Evolutionary conservation across 169 alveolate genomes (phyloP).

Genomic region (Amoebophrya sp.): DNA sequence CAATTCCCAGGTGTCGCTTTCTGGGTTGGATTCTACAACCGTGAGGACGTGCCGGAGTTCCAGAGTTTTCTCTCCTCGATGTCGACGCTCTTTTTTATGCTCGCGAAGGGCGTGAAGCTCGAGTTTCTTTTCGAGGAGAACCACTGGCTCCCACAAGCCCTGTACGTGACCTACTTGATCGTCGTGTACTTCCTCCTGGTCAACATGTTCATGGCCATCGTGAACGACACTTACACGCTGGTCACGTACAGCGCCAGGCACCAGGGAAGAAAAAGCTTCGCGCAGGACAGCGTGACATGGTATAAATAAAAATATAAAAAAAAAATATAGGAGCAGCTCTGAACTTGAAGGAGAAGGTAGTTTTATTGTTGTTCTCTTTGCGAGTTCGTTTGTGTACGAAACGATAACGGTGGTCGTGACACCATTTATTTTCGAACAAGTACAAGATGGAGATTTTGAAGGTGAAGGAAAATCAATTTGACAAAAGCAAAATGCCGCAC

Average conservation of each 20-base stretch:
- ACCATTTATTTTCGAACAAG: too few relatives aligned
- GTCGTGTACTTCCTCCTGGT: not conserved
- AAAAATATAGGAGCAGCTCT: too few relatives aligned
- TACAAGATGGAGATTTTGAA: too few relatives aligned
- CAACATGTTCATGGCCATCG: not conserved
- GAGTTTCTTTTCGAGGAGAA: not conserved
- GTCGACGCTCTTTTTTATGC: not conserved
- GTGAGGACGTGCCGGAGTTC: not conserved
- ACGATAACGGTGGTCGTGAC: too few relatives aligned
- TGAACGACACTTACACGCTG: not conserved
- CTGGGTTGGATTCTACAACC: not conserved
- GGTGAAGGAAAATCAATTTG: too few relatives aligned
- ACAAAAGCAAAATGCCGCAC: too few relatives aligned
- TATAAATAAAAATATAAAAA: too few relatives aligned
- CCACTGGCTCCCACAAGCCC: not conserved
- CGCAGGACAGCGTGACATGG: not conserved
- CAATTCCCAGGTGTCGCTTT: not conserved
- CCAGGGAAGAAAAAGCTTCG: not conserved
- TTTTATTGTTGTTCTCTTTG: too few relatives aligned
- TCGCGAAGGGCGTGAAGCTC: not conserved
- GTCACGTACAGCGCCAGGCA: not conserved
- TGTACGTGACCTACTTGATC: not conserved
- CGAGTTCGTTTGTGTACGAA: too few relatives aligned
- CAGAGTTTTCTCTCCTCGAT: not conserved
- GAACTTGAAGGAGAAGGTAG: too few relatives aligned